Evolutionary conservation across 2,329 filamentous ascomycete genomes (phyloP).

Genomic region (Helotiales sp.): DNA sequence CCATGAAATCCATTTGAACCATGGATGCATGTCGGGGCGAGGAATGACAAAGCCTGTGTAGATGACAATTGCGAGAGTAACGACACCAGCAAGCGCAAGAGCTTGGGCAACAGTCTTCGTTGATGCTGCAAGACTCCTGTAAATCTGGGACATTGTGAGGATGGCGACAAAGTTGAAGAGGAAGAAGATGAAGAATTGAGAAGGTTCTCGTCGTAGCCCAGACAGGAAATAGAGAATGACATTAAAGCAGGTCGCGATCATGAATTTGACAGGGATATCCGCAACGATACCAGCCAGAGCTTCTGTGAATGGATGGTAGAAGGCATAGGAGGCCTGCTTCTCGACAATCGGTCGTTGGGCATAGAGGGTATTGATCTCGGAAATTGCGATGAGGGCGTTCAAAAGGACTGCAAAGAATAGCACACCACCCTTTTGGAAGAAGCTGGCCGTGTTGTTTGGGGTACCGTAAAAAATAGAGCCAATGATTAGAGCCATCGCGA

Average conservation of each 20-base stretch:
- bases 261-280: conserved; percentile 81
- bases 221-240: conserved; percentile 84
- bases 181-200: conserved; percentile 80
- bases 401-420: conserved; percentile 69
- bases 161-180: conserved; percentile 40
- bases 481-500: conserved; percentile 61
- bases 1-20: conserved; percentile 83
- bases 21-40: conserved; percentile 64
- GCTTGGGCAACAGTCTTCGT: conserved; percentile 69
- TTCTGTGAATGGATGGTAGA: conserved; percentile 90
- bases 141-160: conserved; percentile 69
- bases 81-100: conserved; percentile 60
- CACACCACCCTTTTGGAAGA: conserved; percentile 63
- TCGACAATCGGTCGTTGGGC: conserved; percentile 88
- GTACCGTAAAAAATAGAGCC: conserved; percentile 66
- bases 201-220: conserved; percentile 63
- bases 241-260: conserved; percentile 76
- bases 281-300: conserved; percentile 83
- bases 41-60: conserved; percentile 44
- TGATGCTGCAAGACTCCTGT: conserved; percentile 71
- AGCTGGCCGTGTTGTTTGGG: conserved; percentile 50
- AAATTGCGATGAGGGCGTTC: conserved; percentile 63
- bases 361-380: conserved; percentile 73
- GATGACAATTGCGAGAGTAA: conserved; percentile 38
- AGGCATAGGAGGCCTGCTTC: conserved; percentile 82